Evolutionary conservation across 2,329 filamentous ascomycete species (phyloP), one percentile per base, ranked within the genome.

Genomic region (Fusarium sp.): DNA sequence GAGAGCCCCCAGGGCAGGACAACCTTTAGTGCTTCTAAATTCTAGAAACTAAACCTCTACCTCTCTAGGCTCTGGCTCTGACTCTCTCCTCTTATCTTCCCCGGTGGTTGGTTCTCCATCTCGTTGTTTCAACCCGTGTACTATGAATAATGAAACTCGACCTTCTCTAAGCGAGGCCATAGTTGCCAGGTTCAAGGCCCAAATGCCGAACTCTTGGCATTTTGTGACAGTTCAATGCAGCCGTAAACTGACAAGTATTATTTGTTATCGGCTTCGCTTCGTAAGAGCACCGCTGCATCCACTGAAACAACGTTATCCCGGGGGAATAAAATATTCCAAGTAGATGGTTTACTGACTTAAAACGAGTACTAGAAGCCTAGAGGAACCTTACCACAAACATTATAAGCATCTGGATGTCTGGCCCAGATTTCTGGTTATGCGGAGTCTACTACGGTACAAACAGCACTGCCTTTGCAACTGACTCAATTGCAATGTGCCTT

Each of bases 161-260:
- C 33, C 37, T 26, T 54, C 62, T 70, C 57, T 67, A 69, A 69
- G 67, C 67, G 67, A 69, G 62, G 49, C 41, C 53, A 40, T 38
- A 33, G n/a, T 34, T 62, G 23, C 62, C 45, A 33, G 38, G 45
- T 41, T 50, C 38, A 46, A 58, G 59, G 49, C 28, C 36, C 28
- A 65, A 52, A 50, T 65, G 61, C 62, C 53, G 60, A 47, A 58
- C 20, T 50, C 61, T 64, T 64, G 61, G 38, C 58, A 45, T 26
- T 41, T 10, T 38, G n/a, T 28, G 30, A 36, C 20, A 20, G 26
- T 57, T 15, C 20, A 44, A 28, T 44, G n/a, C 37, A 44, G 31
- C 49, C 44, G 31, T 44, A 44, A 34, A 31, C 37, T 26, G 31
- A 36, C 41, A 20, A 37, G 30, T 51, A 34, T 31, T 12, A 20